These are phyloP conservation scores for Aspergillus neoniger DNA, from an alignment of 2,329 filamentous ascomycete genomes.

Conservation along the genomic window DNA sequence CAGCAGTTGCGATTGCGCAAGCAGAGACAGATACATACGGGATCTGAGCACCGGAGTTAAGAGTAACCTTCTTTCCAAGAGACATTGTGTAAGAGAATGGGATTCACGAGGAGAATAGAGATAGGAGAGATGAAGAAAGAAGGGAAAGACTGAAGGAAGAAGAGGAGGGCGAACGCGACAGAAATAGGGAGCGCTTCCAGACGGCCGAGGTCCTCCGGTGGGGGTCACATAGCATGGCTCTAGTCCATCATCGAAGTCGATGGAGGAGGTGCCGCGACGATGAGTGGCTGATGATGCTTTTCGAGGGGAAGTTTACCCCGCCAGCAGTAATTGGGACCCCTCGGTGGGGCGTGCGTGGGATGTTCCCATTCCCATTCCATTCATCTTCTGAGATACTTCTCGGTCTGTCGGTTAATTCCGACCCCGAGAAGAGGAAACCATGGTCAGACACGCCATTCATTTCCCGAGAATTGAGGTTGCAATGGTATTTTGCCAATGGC, in stretches of 20 bases:
- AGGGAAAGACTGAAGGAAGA: background rate
- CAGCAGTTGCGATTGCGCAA: background rate
- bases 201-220: slow-evolving; percentile 16
- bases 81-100: slow-evolving; percentile 34
- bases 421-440: too few relatives aligned
- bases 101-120: background rate
- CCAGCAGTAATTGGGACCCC: slow-evolving; percentile 6
- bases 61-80: slow-evolving; percentile 43
- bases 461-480: too few relatives aligned
- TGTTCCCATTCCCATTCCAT: background rate
- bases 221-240: slow-evolving; percentile 9
- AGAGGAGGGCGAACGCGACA: slow-evolving; percentile 2
- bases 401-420: background rate
- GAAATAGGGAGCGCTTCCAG: slow-evolving; percentile 11
- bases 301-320: slow-evolving; percentile 3
- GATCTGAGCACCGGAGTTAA: slow-evolving; percentile 42
- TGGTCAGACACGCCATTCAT: too few relatives aligned
- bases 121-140: background rate
- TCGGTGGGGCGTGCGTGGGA: slow-evolving; percentile 11
- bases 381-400: background rate
- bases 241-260: background rate
- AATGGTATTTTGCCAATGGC: too few relatives aligned
- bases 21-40: slow-evolving; percentile 31
- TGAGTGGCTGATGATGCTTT: background rate
- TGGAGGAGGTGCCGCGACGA: background rate